Base-by-base conservation (phyloP, 1,284 basidiomycete species). In the Papiliotrema flavescens region DNA sequence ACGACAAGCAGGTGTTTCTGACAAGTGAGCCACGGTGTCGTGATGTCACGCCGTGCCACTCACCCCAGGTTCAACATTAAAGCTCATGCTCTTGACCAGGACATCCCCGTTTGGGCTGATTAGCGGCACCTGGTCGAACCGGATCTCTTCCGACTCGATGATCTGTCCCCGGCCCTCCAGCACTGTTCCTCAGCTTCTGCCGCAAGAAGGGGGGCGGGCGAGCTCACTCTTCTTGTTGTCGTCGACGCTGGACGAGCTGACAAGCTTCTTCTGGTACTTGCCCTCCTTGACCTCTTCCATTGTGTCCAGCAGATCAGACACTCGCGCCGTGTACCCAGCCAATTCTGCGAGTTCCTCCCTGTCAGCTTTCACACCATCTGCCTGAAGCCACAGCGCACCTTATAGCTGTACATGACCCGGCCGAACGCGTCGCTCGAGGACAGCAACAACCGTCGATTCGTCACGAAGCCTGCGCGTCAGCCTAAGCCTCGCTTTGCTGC, bases 81-180 rank as follows among this genome's bases (percentile, higher is more conserved):
- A 98, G 70, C 85, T 90, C 71, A 98, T 79, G 63, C 81, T 85
- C 67, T 81, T 82, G 52, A 98, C 83, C 14, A 98, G 81, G 19
- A 98, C 84, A 67, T 97, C 93, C 13, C 95, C 95, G 65, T 96
- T 98, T 2, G 95, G 95, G 11, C 90, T 94, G 41, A 98, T 88
- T 58, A 98, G 93, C 0, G 95, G 95, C 1, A 98, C 95, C 56
- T 87, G 82, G 65, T 94, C 87, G 65, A 98, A 97, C 47, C 86
- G 81, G 67, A 98, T 96, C 53, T 78, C 76, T 4, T 92, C 88
- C 0, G 89, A 88, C 63, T 89, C 85, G 39, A 90, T 80, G 37
- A 96, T 81, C 62, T 85, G 77, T 2, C 95, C 95, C 36, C 89
- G 83, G 5, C 88, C 84, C 58, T 82, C 81, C 28, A 97, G 81